phyloP scores from a whole-genome alignment of 2,329 filamentous ascomycete genomes.

The Trichoderma guizhouense region DNA sequence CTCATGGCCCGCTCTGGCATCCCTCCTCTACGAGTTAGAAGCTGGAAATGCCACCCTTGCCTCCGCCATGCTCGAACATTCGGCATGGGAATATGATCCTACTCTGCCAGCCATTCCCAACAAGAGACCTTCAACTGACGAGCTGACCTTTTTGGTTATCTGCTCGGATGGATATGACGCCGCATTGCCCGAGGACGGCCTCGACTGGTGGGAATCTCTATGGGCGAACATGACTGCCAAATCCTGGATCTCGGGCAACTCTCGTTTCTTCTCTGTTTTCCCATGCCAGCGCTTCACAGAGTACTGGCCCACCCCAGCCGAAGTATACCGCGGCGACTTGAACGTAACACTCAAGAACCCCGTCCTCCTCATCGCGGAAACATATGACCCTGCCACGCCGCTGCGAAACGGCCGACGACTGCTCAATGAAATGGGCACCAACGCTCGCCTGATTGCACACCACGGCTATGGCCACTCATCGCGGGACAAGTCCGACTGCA shows the following conservation, averaged over 20 bases:
- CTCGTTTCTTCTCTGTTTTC: conserved; percentile 43
- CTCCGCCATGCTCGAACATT: conserved; percentile 36
- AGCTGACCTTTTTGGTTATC: conserved; percentile 42
- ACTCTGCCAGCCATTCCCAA: conserved; percentile 29
- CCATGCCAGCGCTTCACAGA: conserved; percentile 45
- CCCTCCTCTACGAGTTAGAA: conserved; percentile 44
- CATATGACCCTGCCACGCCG: conserved; percentile 50
- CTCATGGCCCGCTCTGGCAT: conserved; percentile 41
- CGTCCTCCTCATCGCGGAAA: conserved; percentile 46
- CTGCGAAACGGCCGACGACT: conserved; percentile 46
- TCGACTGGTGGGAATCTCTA: conserved; percentile 45
- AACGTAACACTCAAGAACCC: conserved; percentile 43
- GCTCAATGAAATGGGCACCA: conserved; percentile 43
- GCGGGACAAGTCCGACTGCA: conserved; percentile 44
- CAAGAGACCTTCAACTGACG: conserved; percentile 34
- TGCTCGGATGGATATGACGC: conserved; percentile 47
- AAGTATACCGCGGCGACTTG: conserved; percentile 46
- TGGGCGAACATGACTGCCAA: conserved; percentile 46
- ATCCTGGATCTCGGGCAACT: conserved; percentile 47
- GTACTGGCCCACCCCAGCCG: conserved; percentile 46
- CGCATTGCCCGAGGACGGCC: conserved; percentile 33
- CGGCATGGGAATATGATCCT: conserved; percentile 42
- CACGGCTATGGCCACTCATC: conserved; percentile 50
- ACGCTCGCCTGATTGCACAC: conserved; percentile 47
- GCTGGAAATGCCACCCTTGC: conserved; percentile 43